These are phyloP conservation scores for Dioscorea alata DNA, from an alignment of 106 monocot species.

Conservation along the genomic window DNA sequence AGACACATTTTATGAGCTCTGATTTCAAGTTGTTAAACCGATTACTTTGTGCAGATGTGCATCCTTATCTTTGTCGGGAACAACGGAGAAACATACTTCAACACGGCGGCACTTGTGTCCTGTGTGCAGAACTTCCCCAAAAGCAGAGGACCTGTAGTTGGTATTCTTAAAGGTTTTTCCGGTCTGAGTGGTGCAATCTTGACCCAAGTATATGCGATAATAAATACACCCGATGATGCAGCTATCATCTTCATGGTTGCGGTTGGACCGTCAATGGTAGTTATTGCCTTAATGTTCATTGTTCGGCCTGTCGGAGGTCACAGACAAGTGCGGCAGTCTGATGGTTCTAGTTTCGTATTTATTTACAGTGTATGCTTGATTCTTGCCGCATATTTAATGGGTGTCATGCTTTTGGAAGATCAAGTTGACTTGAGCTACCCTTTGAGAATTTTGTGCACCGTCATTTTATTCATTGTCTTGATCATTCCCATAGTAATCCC, in stretches of 20 bases:
- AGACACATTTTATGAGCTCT: neutral
- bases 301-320: constrained; percentile 80
- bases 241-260: constrained; percentile 79
- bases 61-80: constrained; percentile 73
- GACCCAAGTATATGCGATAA: constrained; percentile 64
- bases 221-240: constrained; percentile 54
- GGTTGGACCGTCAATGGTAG: constrained; percentile 72
- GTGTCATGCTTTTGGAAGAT: constrained; percentile 76
- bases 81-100: constrained; percentile 88
- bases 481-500: constrained; percentile 58
- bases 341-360: constrained; percentile 55
- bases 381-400: constrained; percentile 77
- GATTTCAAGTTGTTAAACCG: neutral
- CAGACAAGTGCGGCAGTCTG: constrained; percentile 63
- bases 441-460: constrained; percentile 40
- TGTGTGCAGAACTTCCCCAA: constrained; percentile 92
- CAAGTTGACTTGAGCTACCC: constrained; percentile 45
- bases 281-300: constrained; percentile 71
- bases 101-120: constrained; percentile 75
- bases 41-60: constrained; percentile 58
- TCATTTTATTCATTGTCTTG: constrained; percentile 39
- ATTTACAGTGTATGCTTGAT: constrained; percentile 63
- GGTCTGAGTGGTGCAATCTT: constrained; percentile 88
- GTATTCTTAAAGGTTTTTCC: constrained; percentile 89
- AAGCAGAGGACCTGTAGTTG: constrained; percentile 74